Base-by-base conservation (phyloP, 164 flowering plant species). In the Buxus sempervirens region DNA sequence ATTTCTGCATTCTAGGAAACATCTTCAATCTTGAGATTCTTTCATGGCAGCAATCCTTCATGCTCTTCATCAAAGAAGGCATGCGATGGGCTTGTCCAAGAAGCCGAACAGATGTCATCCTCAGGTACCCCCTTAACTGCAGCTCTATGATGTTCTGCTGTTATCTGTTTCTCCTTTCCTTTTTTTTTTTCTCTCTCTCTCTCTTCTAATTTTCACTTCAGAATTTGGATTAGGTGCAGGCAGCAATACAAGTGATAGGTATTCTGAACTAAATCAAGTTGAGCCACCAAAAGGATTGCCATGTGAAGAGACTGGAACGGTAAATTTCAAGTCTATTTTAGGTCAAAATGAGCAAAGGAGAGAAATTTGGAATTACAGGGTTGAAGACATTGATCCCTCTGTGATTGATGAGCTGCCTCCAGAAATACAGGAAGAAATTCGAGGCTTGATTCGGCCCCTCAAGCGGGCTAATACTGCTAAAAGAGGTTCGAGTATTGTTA, bases 321-420 rank as follows among this genome's bases (percentile, higher is more conserved):
- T 28, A 26, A 54, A 23, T 63, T 51, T 57, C 36, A 66, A 26
- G 15, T 26, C 22, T 26, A 67, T 62, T 63, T 63, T 27, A 10
- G 64, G 64, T 51, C 66, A 65, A n/a, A 65, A 12, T 60, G 78
- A 24, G 72, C 74, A 66, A 49, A 72, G 67, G 76, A 75, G 67
- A 58, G 79, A 74, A 64, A 24, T 65, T 58, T 89, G 95, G 91
- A 71, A 69, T 54, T 82, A 84, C 79, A 84, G 77, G 53, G 62
- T 79, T 23, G 89, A 89, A 64, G 96, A 91, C 68, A 90, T 91
- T 70, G 98, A 95, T 60, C 89, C 84, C 41, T 74, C 85, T 13
- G 86, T 91, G 36, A 71, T 95, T 41, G 79, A 85, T 66, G 97
- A 95, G 73, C 80, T 95, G 26, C 97, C 98, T 1, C 73, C 66